Base-by-base conservation (phyloP, 345 rosid species). In the Sonneratia caseolaris region DNA sequence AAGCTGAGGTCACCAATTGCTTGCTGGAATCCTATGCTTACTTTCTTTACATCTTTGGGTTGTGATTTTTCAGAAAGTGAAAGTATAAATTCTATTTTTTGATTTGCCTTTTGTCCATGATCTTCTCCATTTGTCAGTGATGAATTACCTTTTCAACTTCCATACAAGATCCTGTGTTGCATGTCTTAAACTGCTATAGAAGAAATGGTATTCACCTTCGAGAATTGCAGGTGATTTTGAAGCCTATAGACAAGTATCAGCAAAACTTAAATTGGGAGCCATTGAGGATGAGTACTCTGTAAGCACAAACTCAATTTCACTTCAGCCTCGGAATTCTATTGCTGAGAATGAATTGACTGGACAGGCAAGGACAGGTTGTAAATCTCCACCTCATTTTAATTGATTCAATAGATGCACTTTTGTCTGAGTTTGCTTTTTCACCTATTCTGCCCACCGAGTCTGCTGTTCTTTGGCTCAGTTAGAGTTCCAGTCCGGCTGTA, bases 401-500 rank as follows among this genome's bases (percentile, higher is more conserved):
- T 47, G 15, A 13, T 9, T 13, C 15, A 62, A 35, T 24, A 64
- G 67, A 5, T 12, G 38, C 37, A 10, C 15, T 64, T 13, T 67
- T 53, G 32, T 70, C 15, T 70, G 24, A 2, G 16, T 70, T 53
- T 70, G 14, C 22, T 14, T 49, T 32, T 70, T 37, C 65, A 32
- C 13, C 15, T 49, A 43, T 15, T 24, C 57, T 38, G 16, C 64
- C n/a, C 12, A 5, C 21, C n/a, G 64, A 35, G 18, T 35, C 42
- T 40, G 6, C 43, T 49, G 67, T 42, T 42, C 68, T 21, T 35
- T 27, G 49, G 49, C 22, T 8, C 45, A 18, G 99, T 85, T 47
- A 89, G 88, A 79, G 77, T 90, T 79, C 96, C 97, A 22, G 89
- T 95, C 73, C 87, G 97, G 72, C 74, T 95, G 75, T 90, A 92